Evolutionary conservation across 108 stramenopile species (phyloP).

Genomic region (Cyclostephanos invisitatus): DNA sequence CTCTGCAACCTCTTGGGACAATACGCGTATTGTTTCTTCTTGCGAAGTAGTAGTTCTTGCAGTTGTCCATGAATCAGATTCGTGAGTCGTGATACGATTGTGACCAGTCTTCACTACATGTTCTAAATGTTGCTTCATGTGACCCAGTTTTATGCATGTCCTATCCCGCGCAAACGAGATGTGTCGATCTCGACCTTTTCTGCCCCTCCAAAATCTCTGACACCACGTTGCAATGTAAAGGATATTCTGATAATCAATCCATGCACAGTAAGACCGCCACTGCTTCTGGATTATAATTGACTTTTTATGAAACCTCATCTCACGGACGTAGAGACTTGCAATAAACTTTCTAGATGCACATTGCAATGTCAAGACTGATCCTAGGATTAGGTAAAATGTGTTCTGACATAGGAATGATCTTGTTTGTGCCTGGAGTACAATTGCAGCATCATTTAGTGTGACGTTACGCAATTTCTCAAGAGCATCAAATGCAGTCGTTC

Average conservation of each 20-base stretch:
- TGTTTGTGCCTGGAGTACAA: slow-evolving; percentile 29
- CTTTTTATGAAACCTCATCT: slow-evolving; percentile 22
- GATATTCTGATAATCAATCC: slow-evolving; percentile 41
- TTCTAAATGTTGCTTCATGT: slow-evolving; percentile 51
- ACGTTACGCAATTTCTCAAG: slow-evolving; percentile 75
- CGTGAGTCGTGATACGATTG: neutral
- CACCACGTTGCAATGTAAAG: slow-evolving; percentile 54
- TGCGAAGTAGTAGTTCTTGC: slow-evolving; percentile 10
- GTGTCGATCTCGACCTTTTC: neutral
- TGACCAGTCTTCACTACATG: slow-evolving; percentile 6
- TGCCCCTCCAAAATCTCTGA: slow-evolving; percentile 44
- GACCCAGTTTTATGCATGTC: slow-evolving; percentile 55
- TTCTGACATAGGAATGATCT: slow-evolving; percentile 29
- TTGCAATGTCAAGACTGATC: slow-evolving; percentile 47
- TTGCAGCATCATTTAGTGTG: slow-evolving; percentile 39
- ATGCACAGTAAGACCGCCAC: slow-evolving; percentile 36
- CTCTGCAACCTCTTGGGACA: slow-evolving; percentile 28
- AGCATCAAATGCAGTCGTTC: slow-evolving; percentile 71
- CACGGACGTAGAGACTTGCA: slow-evolving; percentile 27
- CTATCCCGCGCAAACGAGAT: slow-evolving; percentile 60
- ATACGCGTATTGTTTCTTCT: slow-evolving; percentile 33
- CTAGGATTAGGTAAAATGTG: slow-evolving; percentile 31
- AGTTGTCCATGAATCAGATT: slow-evolving; percentile 13
- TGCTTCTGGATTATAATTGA: slow-evolving; percentile 33
- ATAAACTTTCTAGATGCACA: slow-evolving; percentile 40